Evolutionary conservation across 2,329 filamentous ascomycete genomes (phyloP).

Genomic region (Fonsecaea erecta): DNA sequence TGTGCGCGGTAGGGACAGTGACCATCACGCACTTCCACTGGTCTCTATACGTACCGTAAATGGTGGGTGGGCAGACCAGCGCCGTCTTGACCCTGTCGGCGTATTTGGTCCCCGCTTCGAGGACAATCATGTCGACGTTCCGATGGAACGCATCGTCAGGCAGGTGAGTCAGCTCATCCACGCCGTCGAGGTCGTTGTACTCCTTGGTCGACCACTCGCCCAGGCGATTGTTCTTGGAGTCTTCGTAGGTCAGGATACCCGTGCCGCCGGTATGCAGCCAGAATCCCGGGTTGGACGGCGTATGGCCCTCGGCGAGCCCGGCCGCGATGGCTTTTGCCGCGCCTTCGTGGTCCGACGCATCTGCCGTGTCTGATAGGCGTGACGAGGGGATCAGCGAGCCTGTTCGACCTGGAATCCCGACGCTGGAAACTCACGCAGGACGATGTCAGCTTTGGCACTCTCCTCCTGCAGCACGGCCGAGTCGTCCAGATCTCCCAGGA

Average conservation of each 20-base stretch:
- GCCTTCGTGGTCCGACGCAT: conserved; percentile 49
- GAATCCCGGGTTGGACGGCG: conserved; percentile 44
- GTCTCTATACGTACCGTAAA: conserved; percentile 55
- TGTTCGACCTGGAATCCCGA: neutral
- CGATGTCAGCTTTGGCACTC: conserved; percentile 53
- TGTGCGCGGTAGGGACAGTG: neutral
- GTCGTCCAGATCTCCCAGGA: conserved; percentile 51
- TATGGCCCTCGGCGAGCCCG: conserved; percentile 39
- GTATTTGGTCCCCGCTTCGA: conserved; percentile 52
- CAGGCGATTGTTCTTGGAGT: conserved; percentile 47
- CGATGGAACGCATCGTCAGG: conserved; percentile 61
- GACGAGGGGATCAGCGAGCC: conserved; percentile 1
- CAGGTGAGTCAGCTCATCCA: conserved; percentile 48
- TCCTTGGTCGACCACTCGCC: conserved; percentile 50
- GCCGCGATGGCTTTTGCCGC: conserved; percentile 49
- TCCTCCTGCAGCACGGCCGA: conserved; percentile 47
- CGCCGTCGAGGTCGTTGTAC: conserved; percentile 52
- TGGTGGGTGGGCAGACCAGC: conserved; percentile 67
- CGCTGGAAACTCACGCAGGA: conserved; percentile 45
- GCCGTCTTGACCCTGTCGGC: conserved; percentile 59
- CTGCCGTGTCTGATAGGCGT: conserved; percentile 33
- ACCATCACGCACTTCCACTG: neutral
- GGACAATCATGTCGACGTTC: conserved; percentile 70
- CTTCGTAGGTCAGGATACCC: conserved; percentile 47
- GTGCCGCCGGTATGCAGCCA: conserved; percentile 53